phyloP scores from a whole-genome alignment of 495 filamentous ascomycete genomes.

The Penicillium dipodomyicola region DNA sequence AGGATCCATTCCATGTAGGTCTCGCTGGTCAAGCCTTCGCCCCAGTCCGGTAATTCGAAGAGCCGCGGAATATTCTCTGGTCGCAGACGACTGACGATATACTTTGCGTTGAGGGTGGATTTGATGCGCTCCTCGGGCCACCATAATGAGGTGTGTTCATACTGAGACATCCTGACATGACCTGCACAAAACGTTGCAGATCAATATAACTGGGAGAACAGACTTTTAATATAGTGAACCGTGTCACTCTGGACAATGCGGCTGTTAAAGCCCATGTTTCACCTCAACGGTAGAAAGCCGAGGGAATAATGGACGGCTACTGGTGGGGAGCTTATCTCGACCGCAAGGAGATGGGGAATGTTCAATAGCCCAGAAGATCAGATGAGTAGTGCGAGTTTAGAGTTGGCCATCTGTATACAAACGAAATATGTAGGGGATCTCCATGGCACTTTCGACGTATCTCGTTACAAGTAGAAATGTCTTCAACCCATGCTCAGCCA shows the following conservation, averaged over 20 bases:
- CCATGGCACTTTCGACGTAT: no score
- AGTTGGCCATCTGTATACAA: no score
- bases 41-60: conserved; percentile 70
- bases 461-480: no score
- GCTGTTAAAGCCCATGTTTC: background rate
- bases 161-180: conserved; percentile 29
- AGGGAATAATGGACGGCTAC: background rate
- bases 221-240: conserved; percentile 3
- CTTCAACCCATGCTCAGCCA: conserved; percentile 3
- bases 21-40: conserved; percentile 83
- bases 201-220: background rate
- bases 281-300: conserved; percentile 1
- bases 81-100: conserved; percentile 64
- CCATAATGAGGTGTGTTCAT: conserved; percentile 55
- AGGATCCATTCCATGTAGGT: conserved; percentile 95
- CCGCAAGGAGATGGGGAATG: conserved; percentile 24
- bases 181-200: conserved; percentile 17
- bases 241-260: background rate
- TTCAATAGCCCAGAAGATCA: conserved; percentile 18
- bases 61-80: conserved; percentile 63
- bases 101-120: conserved; percentile 66
- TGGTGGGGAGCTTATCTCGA: conserved; percentile 38
- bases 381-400: background rate
- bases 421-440: no score
- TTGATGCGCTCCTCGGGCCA: conserved; percentile 79